Conservation (phyloP, 352 stramenopile genomes). For the Phytophthora sojae region DNA sequence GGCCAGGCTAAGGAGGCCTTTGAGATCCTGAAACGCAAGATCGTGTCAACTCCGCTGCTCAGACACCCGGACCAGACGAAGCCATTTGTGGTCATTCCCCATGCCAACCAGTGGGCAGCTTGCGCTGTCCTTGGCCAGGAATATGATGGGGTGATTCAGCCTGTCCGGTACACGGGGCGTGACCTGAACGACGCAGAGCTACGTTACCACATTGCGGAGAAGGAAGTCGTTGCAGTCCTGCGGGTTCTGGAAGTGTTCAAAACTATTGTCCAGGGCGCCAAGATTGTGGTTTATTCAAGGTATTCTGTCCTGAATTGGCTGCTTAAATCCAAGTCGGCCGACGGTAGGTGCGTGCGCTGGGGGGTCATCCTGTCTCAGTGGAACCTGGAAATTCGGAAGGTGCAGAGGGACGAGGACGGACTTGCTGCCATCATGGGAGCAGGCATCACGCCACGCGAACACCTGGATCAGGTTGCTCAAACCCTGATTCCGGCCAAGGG, state of each 20-base stretch:
- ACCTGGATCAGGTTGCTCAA: neutral
- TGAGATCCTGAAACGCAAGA: no score
- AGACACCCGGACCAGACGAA: no score
- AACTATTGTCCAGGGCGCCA: neutral
- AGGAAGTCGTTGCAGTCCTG: neutral
- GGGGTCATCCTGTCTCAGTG: neutral
- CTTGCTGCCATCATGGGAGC: neutral
- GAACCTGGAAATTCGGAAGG: constrained; percentile 2
- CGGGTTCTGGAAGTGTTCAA: neutral
- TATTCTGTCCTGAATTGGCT: constrained; percentile 8
- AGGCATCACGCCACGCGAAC: neutral
- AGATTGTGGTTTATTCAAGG: neutral
- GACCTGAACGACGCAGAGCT: no score
- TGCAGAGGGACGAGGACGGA: constrained; percentile 3
- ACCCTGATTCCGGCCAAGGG: constrained; percentile 3
- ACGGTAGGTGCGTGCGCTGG: neutral
- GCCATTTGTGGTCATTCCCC: no score
- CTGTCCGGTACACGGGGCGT: no score
- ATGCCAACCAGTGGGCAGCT: no score
- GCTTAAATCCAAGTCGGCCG: neutral
- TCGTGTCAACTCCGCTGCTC: no score
- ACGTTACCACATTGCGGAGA: constrained; percentile 6
- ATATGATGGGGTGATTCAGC: no score
- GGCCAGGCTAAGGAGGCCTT: no score
- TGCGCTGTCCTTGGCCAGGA: no score